Evolutionary conservation across 805 yeast genomes (phyloP).

Genomic region (Lachancea kluyveri): DNA sequence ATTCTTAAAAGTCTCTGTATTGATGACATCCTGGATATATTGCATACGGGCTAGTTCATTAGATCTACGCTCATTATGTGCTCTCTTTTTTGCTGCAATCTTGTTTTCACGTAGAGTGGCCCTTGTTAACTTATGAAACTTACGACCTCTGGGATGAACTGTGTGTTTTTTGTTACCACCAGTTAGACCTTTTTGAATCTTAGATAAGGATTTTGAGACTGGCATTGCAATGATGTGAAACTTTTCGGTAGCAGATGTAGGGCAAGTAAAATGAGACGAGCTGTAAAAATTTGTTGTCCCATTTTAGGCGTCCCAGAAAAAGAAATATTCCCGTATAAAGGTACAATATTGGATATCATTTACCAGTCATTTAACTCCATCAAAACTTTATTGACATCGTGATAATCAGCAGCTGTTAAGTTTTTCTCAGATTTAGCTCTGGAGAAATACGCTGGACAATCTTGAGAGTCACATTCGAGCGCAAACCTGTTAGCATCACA

Average conservation of each 20-base stretch:
- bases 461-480: constrained; percentile 48
- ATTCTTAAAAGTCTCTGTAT: constrained; percentile 33
- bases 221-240: constrained; percentile 21
- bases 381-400: constrained; percentile 9
- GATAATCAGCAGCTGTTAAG: constrained; percentile 16
- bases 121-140: constrained; percentile 73
- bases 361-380: constrained; percentile 19
- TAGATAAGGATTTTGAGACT: constrained; percentile 28
- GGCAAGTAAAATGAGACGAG: constrained; percentile 9
- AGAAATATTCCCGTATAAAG: not conserved
- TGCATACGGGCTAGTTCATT: constrained; percentile 52
- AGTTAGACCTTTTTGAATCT: constrained; percentile 26
- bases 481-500: constrained; percentile 27
- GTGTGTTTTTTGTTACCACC: constrained; percentile 23
- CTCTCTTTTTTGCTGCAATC: constrained; percentile 51
- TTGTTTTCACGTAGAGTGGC: constrained; percentile 84
- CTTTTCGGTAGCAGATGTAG: not conserved
- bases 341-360: not conserved
- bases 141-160: constrained; percentile 83
- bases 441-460: constrained; percentile 57
- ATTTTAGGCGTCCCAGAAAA: constrained; percentile 1
- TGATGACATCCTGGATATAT: constrained; percentile 56
- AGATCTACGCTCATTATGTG: constrained; percentile 51
- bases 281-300: constrained; percentile 9
- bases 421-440: constrained; percentile 38